Base-by-base conservation (phyloP, 257 asterid genomes). In the Scutellaria galericulata region DNA sequence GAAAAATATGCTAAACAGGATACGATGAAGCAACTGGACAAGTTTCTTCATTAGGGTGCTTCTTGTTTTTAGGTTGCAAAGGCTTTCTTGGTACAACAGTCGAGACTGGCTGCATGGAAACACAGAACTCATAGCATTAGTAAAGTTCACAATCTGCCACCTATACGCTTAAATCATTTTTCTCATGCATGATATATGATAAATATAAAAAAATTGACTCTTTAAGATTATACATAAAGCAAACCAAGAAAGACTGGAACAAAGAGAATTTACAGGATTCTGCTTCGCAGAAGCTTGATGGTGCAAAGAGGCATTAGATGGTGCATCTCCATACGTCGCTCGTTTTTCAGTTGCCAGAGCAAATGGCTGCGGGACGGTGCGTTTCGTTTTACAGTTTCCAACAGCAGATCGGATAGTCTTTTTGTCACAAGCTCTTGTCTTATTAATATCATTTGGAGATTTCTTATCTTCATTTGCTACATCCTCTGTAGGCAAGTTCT, bases 321-420 rank as follows among this genome's bases (percentile, higher is more conserved):
- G 67, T 77, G 72, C 76, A 65, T 66, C 81, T 61, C 76, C 93
- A 77, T 67, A 56, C 5, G 79, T 74, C 10, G 85, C 90, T 46
- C 89, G 85, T 74, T 89, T 86, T 65, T 84, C 88, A 65, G 90
- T 87, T 67, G 86, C 89, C 86, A 89, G 79, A 66, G 90, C 82
- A 83, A 86, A 87, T 15, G 96, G 96, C 37, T 74, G 89, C 13
- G 91, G 91, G 63, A 85, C 78, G 13, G 89, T 84, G 79, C 87
- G 76, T 76, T 78, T 89, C 24, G 84, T 66, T 83, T 82, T 82
- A 67, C 80, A 77, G 80, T 78, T 85, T 77, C 85, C 90, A 60
- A 71, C 72, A 74, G 80, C 64, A 69, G 80, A 68, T 61, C 61
- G 78, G 59, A 68, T 69, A 48, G 78, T 75, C 27, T 80, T 72